These are phyloP conservation scores for Ophiostoma ips DNA, from an alignment of 2,329 filamentous ascomycete species.

Conservation along the genomic window DNA sequence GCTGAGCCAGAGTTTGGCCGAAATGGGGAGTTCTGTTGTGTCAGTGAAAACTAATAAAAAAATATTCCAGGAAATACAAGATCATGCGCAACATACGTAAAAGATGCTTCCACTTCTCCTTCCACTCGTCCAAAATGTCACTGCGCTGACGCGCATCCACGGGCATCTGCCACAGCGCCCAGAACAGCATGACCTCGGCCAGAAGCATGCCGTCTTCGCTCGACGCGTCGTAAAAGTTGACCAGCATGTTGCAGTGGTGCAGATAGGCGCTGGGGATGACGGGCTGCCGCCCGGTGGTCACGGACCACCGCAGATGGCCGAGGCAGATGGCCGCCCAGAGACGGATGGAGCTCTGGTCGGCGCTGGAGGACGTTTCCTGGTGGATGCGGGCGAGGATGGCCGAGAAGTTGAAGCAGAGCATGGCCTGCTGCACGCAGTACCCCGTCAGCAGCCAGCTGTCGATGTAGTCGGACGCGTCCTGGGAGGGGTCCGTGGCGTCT, in stretches of 20 bases:
- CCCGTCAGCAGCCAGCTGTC: neutral
- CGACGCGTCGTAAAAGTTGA: neutral
- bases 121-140: neutral
- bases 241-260: constrained; percentile 1
- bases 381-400: neutral
- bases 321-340: constrained; percentile 1
- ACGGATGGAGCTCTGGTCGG: neutral
- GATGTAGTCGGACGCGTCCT: constrained; percentile 1
- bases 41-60: no score
- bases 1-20: neutral
- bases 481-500: neutral
- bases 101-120: neutral
- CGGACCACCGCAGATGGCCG: neutral
- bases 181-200: constrained; percentile 1
- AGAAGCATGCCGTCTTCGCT: constrained; percentile 1
- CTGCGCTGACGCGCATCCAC: neutral
- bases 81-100: neutral
- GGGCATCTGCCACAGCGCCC: neutral
- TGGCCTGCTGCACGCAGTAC: neutral
- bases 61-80: neutral
- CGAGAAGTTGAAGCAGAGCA: constrained; percentile 1
- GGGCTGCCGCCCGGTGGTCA: neutral
- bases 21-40: neutral
- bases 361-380: neutral
- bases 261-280: neutral